Base-by-base conservation (phyloP, 768 basidiomycete genomes). In the Rubroboletus satanas region DNA sequence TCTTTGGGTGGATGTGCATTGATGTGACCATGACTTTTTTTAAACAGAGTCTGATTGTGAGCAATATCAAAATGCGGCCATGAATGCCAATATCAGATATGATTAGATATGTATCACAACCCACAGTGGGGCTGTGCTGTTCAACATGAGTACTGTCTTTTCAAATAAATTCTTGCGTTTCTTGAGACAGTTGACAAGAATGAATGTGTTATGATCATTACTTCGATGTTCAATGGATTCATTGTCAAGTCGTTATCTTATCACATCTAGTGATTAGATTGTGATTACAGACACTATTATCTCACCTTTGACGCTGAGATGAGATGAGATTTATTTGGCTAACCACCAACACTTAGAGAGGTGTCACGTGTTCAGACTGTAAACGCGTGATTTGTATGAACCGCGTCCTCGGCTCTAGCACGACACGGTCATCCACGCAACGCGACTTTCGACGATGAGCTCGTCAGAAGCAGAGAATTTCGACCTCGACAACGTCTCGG, bases 381-480 rank as follows among this genome's bases (percentile, higher is more conserved):
- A 36, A 58, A 61, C 63, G 62, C 62, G 59, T 47, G 41, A 26
- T 14, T 38, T 8, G 26, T 4, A 26, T 26, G 26, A 26, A 42
- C 23, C 31, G 62, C 47, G 55, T 49, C 17, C n/a, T 17, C 3
- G 26, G 21, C 21, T 21, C 21, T 26, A 26, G 3, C 5, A 10
- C 50, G 15, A 43, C 52, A 41, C 56, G 38, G 17, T 31, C 32
- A 51, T 26, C 58, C 33, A 38, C 49, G 17, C 39, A 41, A 46
- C 63, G 54, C 58, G 64, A 59, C 55, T 5, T 56, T 49, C 46
- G 48, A 67, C 59, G 51, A 90, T 90, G 89, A 87, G 83, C 71
- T 87, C 85, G 51, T 87, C 87, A 11, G 87, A 86, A 66, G 80
- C 71, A 48, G 89, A 91, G 71, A 81, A 78, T 60, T 90, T 85